Conservation (phyloP, 2,329 filamentous ascomycete species). For the Fusarium zealandicum region DNA sequence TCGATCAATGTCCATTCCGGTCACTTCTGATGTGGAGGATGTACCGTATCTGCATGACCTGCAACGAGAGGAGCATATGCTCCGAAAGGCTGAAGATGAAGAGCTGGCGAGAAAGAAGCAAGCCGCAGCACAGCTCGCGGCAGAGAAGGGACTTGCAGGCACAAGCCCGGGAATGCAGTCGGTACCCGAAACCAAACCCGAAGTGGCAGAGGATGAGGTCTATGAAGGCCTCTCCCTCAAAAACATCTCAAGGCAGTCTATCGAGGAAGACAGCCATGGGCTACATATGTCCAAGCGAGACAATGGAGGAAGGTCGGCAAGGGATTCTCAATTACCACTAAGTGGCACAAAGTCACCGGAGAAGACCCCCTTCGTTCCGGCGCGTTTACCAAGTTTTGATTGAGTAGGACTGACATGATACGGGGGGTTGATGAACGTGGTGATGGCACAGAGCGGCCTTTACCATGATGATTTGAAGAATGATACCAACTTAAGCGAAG, state of each 20-base stretch:
- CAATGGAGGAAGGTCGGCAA: conserved; percentile 40
- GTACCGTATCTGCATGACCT: conserved; percentile 60
- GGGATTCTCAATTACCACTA: conserved; percentile 9
- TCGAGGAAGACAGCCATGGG: conserved; percentile 14
- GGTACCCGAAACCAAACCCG: conserved; percentile 35
- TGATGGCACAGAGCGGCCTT: conserved; percentile 8
- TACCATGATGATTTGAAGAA: conserved; percentile 28
- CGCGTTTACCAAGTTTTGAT: conserved; percentile 64
- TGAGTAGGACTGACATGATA: conserved; percentile 35
- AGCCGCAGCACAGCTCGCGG: conserved; percentile 60
- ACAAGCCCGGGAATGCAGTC: conserved; percentile 17
- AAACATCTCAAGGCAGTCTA: conserved; percentile 14
- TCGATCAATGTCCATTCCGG: conserved; percentile 41
- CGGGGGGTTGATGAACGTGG: background rate
- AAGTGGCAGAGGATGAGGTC: conserved; percentile 46
- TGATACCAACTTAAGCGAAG: conserved; percentile 39
- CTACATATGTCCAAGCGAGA: background rate
- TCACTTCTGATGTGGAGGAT: conserved; percentile 48
- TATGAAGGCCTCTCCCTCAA: conserved; percentile 29
- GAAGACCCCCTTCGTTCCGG: conserved; percentile 59
- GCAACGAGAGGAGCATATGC: conserved; percentile 59
- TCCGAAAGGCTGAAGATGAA: conserved; percentile 60
- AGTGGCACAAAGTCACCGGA: conserved; percentile 17
- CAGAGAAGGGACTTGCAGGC: conserved; percentile 55
- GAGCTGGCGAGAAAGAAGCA: conserved; percentile 60